These are phyloP conservation scores for Dalbergia oliveri DNA, from an alignment of 306 rosid genomes.

Conservation along the genomic window DNA sequence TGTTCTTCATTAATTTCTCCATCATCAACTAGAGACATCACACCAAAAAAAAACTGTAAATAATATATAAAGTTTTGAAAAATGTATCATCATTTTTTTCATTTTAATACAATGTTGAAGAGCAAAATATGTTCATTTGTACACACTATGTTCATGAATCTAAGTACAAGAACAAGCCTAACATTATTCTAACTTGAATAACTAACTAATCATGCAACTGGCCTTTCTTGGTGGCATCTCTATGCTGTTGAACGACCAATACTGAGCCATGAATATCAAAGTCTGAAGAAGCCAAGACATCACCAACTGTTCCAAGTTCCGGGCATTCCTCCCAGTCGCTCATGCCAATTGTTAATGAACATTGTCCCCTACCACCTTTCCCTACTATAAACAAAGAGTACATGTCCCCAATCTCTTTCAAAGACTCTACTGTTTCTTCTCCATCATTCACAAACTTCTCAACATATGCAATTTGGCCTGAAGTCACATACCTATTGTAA, in stretches of 20 bases:
- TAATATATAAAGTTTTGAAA: not conserved
- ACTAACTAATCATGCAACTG: slow-evolving; percentile 42
- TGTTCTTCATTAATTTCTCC: not conserved
- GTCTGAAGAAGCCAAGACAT: slow-evolving; percentile 91
- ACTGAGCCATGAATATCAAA: slow-evolving; percentile 76
- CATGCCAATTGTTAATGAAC: slow-evolving; percentile 81
- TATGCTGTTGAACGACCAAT: slow-evolving; percentile 86
- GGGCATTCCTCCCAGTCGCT: slow-evolving; percentile 99
- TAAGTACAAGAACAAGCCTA: slow-evolving; percentile 38
- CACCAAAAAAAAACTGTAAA: not conserved
- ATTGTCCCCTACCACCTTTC: slow-evolving; percentile 83
- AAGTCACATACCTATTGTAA: slow-evolving; percentile 75
- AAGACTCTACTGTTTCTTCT: slow-evolving; percentile 62
- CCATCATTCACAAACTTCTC: slow-evolving; percentile 81
- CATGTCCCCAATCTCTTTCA: slow-evolving; percentile 77
- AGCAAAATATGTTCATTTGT: slow-evolving; percentile 27
- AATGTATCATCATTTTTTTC: not conserved
- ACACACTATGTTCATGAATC: slow-evolving; percentile 32
- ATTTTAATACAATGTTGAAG: not conserved
- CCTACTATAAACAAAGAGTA: slow-evolving; percentile 88
- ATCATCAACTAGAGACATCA: not conserved
- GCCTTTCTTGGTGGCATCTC: slow-evolving; percentile 68
- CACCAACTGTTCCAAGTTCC: slow-evolving; percentile 96
- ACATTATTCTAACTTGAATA: not conserved
- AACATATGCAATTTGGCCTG: slow-evolving; percentile 83